Conservation (phyloP, 106 monocot genomes). For the Allium fistulosum region DNA sequence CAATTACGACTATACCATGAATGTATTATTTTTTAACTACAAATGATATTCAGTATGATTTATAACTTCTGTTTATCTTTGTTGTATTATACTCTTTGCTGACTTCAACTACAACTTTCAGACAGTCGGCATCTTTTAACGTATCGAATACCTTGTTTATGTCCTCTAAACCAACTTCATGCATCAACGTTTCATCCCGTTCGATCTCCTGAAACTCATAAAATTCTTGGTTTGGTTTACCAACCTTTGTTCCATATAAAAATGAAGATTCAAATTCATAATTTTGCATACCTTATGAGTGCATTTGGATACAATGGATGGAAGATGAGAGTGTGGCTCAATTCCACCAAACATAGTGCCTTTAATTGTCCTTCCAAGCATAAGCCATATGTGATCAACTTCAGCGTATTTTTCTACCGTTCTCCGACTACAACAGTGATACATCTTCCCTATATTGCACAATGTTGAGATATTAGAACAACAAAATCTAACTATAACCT, state of each 20-base stretch:
- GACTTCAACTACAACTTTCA: background rate
- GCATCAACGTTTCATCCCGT: background rate
- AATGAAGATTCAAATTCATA: background rate
- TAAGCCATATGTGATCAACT: background rate
- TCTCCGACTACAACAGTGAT: background rate
- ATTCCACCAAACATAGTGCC: conserved; percentile 6
- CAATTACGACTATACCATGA: too few species aligned
- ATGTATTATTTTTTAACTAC: too few species aligned
- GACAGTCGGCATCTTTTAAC: background rate
- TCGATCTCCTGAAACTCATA: conserved; percentile 5
- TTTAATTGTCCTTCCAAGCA: conserved; percentile 2
- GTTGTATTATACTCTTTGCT: too few species aligned
- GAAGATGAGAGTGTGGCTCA: conserved; percentile 6
- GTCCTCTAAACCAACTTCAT: background rate
- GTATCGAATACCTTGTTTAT: background rate
- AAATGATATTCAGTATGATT: too few species aligned
- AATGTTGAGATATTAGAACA: background rate
- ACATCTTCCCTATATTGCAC: background rate
- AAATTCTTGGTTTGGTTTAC: too few species aligned
- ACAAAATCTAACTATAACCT: background rate
- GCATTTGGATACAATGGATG: conserved; percentile 7
- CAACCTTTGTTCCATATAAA: too few species aligned
- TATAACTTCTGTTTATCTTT: too few species aligned
- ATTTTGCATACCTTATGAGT: background rate
- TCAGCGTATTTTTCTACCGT: background rate